These are phyloP conservation scores for Mortierella sp. DNA, from an alignment of 371 early-diverging fungal species.

Conservation along the genomic window DNA sequence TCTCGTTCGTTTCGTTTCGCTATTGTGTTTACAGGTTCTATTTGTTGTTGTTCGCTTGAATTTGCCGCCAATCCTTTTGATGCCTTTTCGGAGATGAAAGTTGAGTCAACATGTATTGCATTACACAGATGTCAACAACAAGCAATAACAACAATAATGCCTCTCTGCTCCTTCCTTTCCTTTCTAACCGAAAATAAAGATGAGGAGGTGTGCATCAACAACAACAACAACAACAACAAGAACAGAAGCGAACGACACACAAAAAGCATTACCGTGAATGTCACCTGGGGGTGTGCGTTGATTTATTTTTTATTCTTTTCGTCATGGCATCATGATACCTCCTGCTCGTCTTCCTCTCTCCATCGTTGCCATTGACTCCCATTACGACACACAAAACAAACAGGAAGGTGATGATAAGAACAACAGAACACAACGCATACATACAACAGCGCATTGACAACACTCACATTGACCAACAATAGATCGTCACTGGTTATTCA, in stretches of 20 bases:
- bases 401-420: background rate
- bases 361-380: conserved; percentile 2
- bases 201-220: background rate
- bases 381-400: conserved; percentile 9
- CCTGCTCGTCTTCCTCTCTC: background rate
- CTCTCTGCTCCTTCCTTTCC: background rate
- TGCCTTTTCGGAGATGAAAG: conserved; percentile 6
- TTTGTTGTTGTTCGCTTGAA: background rate
- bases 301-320: background rate
- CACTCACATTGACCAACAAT: conserved; percentile 2
- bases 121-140: background rate
- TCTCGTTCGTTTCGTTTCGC: background rate
- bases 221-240: too few species aligned
- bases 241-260: background rate
- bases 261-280: conserved; percentile 11
- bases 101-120: background rate
- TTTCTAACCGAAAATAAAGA: background rate
- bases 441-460: background rate
- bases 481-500: background rate
- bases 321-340: conserved; percentile 2
- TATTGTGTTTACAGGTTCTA: background rate
- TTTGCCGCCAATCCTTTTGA: conserved; percentile 13
- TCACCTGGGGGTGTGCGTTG: background rate
- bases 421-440: background rate
- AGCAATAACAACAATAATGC: background rate